Evolutionary conservation across 805 yeast species (phyloP).

Genomic region (Pichia exigua): DNA sequence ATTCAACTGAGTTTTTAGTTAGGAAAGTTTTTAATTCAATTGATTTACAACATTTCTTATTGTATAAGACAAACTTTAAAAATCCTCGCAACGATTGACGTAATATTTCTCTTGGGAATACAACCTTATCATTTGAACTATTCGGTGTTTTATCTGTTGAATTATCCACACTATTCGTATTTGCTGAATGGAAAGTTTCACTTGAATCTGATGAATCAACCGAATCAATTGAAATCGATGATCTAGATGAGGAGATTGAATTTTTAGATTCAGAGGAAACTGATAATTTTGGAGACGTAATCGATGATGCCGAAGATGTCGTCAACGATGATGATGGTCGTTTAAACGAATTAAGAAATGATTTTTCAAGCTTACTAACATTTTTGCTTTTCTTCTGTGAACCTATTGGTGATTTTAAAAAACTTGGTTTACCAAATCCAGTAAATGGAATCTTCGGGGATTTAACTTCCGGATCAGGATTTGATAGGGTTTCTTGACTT

Average conservation of each 20-base stretch:
- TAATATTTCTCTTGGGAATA: slow-evolving; percentile 63
- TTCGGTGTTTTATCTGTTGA: neutral
- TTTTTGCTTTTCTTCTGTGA: slow-evolving; percentile 2
- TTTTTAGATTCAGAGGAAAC: neutral
- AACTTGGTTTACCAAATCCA: neutral
- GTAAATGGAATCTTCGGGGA: neutral
- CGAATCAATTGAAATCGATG: neutral
- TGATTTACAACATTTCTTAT: slow-evolving; percentile 49
- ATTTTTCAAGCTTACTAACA: slow-evolving; percentile 3
- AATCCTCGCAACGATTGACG: slow-evolving; percentile 75
- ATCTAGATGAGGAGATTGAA: neutral
- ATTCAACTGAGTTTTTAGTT: slow-evolving; percentile 23
- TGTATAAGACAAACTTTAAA: slow-evolving; percentile 42
- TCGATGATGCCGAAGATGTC: neutral
- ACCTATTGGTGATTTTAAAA: slow-evolving; percentile 3
- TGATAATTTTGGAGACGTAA: neutral
- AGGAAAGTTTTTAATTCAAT: slow-evolving; percentile 48
- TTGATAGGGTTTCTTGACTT: neutral
- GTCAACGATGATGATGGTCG: neutral
- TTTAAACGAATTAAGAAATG: slow-evolving; percentile 5
- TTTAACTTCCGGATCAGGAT: neutral
- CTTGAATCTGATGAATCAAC: slow-evolving; percentile 3
- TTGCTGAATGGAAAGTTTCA: slow-evolving; percentile 1
- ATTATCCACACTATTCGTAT: neutral
- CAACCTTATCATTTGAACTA: slow-evolving; percentile 8